These are phyloP conservation scores for Sporothrix humicola DNA, from an alignment of 2,329 filamentous ascomycete genomes.

Conservation along the genomic window DNA sequence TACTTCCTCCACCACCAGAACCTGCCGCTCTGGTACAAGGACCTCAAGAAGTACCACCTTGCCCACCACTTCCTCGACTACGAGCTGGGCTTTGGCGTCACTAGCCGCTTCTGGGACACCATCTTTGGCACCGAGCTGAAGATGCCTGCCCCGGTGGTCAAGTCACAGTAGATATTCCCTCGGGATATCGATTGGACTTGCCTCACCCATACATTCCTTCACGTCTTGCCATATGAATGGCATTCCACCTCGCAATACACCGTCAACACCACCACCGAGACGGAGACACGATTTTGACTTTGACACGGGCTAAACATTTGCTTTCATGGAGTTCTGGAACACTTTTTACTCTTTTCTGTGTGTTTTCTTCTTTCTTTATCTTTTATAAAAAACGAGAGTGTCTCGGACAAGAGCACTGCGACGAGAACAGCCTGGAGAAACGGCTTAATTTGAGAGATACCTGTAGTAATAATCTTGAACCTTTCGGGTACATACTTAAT, in stretches of 20 bases:
- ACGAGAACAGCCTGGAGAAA: slow-evolving; percentile 14
- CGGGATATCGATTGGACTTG: too few relatives aligned
- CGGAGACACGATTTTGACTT: neutral
- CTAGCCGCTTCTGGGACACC: slow-evolving; percentile 92
- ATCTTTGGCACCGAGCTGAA: slow-evolving; percentile 86
- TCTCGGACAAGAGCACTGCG: slow-evolving; percentile 18
- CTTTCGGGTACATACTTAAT: slow-evolving; percentile 20
- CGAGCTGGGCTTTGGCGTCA: slow-evolving; percentile 96
- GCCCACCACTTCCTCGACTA: slow-evolving; percentile 98
- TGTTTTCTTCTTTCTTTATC: slow-evolving; percentile 19
- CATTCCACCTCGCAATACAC: neutral
- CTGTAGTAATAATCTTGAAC: slow-evolving; percentile 30
- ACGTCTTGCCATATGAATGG: too few relatives aligned
- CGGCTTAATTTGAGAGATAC: slow-evolving; percentile 31
- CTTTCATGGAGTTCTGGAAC: slow-evolving; percentile 6
- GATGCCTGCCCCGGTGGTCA: slow-evolving; percentile 42
- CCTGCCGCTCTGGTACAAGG: slow-evolving; percentile 85
- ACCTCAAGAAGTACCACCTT: slow-evolving; percentile 96
- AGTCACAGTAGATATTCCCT: slow-evolving; percentile 43
- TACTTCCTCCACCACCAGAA: slow-evolving; percentile 98
- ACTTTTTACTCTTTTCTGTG: neutral
- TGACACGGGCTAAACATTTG: neutral
- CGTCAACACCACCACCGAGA: neutral
- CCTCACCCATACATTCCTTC: too few relatives aligned
- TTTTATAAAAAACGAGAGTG: slow-evolving; percentile 23